Base-by-base conservation (phyloP, 2,329 filamentous ascomycete genomes). In the Colletotrichum trifolii region DNA sequence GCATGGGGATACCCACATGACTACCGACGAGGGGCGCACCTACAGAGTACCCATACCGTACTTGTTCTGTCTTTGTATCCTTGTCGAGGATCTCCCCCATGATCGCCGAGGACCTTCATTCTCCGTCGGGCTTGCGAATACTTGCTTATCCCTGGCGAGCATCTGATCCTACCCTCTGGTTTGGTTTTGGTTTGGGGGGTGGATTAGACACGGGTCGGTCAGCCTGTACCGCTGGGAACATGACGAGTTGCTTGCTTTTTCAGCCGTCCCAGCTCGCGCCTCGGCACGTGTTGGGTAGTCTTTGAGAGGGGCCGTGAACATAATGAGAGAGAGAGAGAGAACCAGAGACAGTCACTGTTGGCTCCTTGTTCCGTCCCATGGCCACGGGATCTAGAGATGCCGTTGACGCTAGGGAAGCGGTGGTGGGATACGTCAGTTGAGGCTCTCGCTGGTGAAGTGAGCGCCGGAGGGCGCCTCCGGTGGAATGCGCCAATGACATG, bases 71-170 rank as follows among this genome's bases (percentile, higher is more conserved):
- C 8, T 12, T n/a, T 39, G 45, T 15, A 36, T 64, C 45, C 13
- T 50, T 40, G 45, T 45, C 25, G 25, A 25, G 25, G 25, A 25
- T 43, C 33, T 17, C 13, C 12, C 34, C 34, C 34, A 42, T 17
- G 15, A 39, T 12, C n/a, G 33, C 49, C 50, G 56, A 25, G 13
- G 56, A 15, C 25, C 34, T 46, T 33, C 15, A 48, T 34, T 45
- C 11, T 35, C 46, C 33, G 42, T 40, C 12, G 46, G 53, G 35
- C 53, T 47, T 39, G 6, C 15, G 39, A 53, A 50, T 48, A 10
- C 13, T 64, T 56, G 46, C 40, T 56, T 47, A 46, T 62, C 62
- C 62, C 52, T 62, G 47, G 13, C 25, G 11, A 60, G 48, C 42
- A 15, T 15, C 38, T 10, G 47, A 8, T 25, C 13, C 33, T 34